Base-by-base conservation (phyloP, 129 eudicot genomes). In the Lactuca saligna region DNA sequence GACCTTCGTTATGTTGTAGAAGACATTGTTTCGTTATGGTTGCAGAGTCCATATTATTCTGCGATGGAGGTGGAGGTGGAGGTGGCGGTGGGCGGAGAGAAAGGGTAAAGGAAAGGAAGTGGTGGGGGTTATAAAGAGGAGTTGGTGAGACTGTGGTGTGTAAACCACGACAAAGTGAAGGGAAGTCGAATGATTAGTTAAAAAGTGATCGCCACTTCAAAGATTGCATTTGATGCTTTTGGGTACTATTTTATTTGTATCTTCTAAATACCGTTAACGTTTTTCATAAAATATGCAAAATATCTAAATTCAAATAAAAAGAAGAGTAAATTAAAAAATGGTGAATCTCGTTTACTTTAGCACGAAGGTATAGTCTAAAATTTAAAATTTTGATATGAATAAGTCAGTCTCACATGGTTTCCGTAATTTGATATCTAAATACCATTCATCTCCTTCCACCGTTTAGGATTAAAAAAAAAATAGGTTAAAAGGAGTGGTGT, bases 131-230 rank as follows among this genome's bases (percentile, higher is more conserved):
- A 78, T 63, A 74, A 82, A 74, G 77, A 78, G 70, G 55, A 55
- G 78, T 73, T 69, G 86, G 77, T 78, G 77, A 59, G 66, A 69
- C 72, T 54, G 68, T 46, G 69, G 74, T 67, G 79, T 75, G 80
- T 51, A 41, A 59, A 76, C 57, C 65, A 76, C 44, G 75, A 54
- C 70, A 76, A 76, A 68, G 56, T 17, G 38, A 14, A 20, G 2
- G 60, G 56, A 67, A 75, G 48, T 48, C 67, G 41, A 59, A 66
- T 57, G 48, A 3, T 41, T 42, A 56, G 70, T 63, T 54, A 53
- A 63, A 53, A 73, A 37, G 63, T 63, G 60, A 53, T 46, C 59
- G 9, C 7, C 34, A 55, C 51, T 46, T 12, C 51, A 65, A 41
- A 25, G 14, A 10, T 65, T 7, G 20, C 57, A 4, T 3, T 32